Base-by-base conservation (phyloP, 1,284 basidiomycete species). In the Dichomitus squalens region DNA sequence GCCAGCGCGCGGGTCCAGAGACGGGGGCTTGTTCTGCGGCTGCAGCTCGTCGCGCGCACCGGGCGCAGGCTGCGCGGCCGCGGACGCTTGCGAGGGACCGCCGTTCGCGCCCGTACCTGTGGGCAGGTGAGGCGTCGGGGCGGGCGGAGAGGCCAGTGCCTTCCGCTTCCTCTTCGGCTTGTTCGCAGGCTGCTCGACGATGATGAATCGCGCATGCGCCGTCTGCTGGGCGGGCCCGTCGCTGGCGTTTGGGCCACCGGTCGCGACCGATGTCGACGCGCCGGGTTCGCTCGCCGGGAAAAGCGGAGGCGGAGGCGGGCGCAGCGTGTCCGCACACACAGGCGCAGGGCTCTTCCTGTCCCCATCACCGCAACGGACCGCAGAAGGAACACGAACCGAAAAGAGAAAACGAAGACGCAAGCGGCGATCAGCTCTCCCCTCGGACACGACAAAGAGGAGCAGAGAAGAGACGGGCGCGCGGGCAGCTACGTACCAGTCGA, bases 401-500 rank as follows among this genome's bases (percentile, higher is more conserved):
- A 23, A 39, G n/a, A 7, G 48, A n/a, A n/a, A n/a, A n/a, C n/a
- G n/a, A n/a, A n/a, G n/a, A n/a, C n/a, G n/a, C n/a, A n/a, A n/a
- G n/a, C n/a, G n/a, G n/a, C n/a, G n/a, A n/a, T n/a, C n/a, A n/a
- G n/a, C n/a, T n/a, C n/a, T n/a, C n/a, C n/a, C n/a, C n/a, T n/a
- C n/a, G n/a, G n/a, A n/a, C n/a, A n/a, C n/a, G n/a, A n/a, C n/a
- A n/a, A n/a, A n/a, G n/a, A n/a, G n/a, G n/a, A n/a, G n/a, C n/a
- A n/a, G n/a, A n/a, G n/a, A n/a, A n/a, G n/a, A n/a, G n/a, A n/a
- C n/a, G n/a, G n/a, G n/a, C n/a, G n/a, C n/a, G n/a, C n/a, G n/a
- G n/a, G n/a, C n/a, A n/a, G n/a, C 11, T 5, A 66, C 62, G 23
- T 52, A 70, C 70, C 70, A 72, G 33, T 72, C 70, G n/a, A 72